Conservation (phyloP, 2,329 filamentous ascomycete genomes). For the Aspergillus quadricinctus region DNA sequence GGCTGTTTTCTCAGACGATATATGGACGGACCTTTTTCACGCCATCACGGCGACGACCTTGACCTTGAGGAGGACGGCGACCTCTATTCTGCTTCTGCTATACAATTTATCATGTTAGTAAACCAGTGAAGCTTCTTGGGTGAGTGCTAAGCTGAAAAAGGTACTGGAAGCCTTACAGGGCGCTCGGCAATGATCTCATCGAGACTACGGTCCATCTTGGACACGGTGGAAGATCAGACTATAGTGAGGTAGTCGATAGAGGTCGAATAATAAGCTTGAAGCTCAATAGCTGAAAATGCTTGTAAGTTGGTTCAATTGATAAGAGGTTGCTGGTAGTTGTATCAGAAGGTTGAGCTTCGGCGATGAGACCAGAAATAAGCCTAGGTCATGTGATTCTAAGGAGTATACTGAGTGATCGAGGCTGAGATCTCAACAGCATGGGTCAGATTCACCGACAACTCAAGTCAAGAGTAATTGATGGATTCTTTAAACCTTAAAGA, state of each 20-base stretch:
- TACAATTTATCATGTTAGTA: slow-evolving; percentile 11
- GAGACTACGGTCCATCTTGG: slow-evolving; percentile 58
- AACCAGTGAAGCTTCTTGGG: background rate
- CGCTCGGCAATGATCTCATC: slow-evolving; percentile 62
- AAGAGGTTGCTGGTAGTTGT: slow-evolving; percentile 1
- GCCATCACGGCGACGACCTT: slow-evolving; percentile 67
- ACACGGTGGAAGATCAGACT: slow-evolving; percentile 1
- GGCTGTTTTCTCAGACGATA: background rate
- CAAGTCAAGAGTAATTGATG: background rate
- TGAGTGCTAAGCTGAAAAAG: slow-evolving; percentile 1
- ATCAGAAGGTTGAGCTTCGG: slow-evolving; percentile 2
- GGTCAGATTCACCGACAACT: background rate
- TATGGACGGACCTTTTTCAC: slow-evolving; percentile 72
- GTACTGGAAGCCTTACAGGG: slow-evolving; percentile 43
- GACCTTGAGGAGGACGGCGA: slow-evolving; percentile 32
- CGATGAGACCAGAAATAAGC: background rate
- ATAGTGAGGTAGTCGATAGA: background rate
- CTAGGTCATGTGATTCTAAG: slow-evolving; percentile 4
- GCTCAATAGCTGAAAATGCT: background rate
- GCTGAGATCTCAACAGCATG: background rate
- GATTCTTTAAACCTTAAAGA: background rate
- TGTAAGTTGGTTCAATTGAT: slow-evolving; percentile 2
- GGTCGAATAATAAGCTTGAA: background rate
- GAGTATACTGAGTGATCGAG: background rate
- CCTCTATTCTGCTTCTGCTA: slow-evolving; percentile 29